These are phyloP conservation scores for Trametes cingulata DNA, from an alignment of 768 basidiomycete genomes.

Conservation along the genomic window DNA sequence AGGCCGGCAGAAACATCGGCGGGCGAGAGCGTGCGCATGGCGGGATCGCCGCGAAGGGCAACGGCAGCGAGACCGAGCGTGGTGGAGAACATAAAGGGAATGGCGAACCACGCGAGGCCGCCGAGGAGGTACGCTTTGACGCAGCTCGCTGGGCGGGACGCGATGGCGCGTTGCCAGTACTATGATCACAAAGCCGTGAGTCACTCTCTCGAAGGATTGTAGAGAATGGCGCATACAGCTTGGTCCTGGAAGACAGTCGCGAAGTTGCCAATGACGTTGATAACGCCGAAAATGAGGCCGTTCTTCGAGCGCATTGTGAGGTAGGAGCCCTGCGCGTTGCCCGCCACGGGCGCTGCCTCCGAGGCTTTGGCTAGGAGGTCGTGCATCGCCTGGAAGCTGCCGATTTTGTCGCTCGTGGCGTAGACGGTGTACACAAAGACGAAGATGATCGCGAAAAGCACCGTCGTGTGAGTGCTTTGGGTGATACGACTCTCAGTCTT, in stretches of 20 bases:
- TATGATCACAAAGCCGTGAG: not conserved
- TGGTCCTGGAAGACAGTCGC: constrained; percentile 59
- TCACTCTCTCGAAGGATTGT: not conserved
- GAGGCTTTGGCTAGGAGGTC: constrained; percentile 68
- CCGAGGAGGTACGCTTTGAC: constrained; percentile 92
- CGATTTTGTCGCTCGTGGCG: constrained; percentile 76
- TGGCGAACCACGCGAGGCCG: constrained; percentile 89
- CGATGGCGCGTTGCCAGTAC: constrained; percentile 94
- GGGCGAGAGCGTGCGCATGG: constrained; percentile 50
- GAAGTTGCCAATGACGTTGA: constrained; percentile 88
- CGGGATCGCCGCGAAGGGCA: constrained; percentile 65
- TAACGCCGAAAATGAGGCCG: constrained; percentile 68
- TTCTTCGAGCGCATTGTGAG: constrained; percentile 54
- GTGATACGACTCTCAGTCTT: not conserved
- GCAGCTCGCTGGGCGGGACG: constrained; percentile 77
- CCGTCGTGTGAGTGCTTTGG: constrained; percentile 77
- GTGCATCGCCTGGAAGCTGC: constrained; percentile 77
- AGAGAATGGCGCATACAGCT: constrained; percentile 22
- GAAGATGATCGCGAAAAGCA: constrained; percentile 86
- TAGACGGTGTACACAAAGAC: constrained; percentile 79
- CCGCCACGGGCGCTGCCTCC: constrained; percentile 56
- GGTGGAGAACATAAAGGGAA: constrained; percentile 85
- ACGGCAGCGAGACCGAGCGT: constrained; percentile 87
- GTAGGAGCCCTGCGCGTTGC: constrained; percentile 87
- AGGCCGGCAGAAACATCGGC: constrained; percentile 87